Evolutionary conservation across 345 rosid species (phyloP).

Genomic region (thale cress (Arabidopsis thaliana)): TAIR10.1 NC_003070.9:25517501-25518000

Average conservation of each 20-base stretch:
- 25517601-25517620: not conserved
- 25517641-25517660: constrained; percentile 48
- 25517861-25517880: constrained; percentile 44
- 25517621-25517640: constrained; percentile 1
- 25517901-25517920: constrained; percentile 85
- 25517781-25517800: constrained; percentile 52
- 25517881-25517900: constrained; percentile 75
- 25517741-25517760: constrained; percentile 77
- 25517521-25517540: constrained; percentile 28
- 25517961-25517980: not conserved
- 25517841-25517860: not conserved
- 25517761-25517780: constrained; percentile 75
- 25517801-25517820: not conserved
- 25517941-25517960: constrained; percentile 89
- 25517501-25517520: not conserved
- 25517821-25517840: not conserved
- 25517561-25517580: constrained; percentile 54
- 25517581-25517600: constrained; percentile 66
- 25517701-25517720: constrained; percentile 88
- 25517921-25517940: constrained; percentile 79
- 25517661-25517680: constrained; percentile 85
- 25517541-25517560: constrained; percentile 52
- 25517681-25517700: constrained; percentile 81
- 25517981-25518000: not conserved
- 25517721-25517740: constrained; percentile 89